A percentile compares a stretch with the other conserved stretches of the same genome.
These are phyloP conservation scores for Acanthamoeba royreba DNA, from an alignment of 208 protist genomes.

Conservation along the genomic window DNA sequence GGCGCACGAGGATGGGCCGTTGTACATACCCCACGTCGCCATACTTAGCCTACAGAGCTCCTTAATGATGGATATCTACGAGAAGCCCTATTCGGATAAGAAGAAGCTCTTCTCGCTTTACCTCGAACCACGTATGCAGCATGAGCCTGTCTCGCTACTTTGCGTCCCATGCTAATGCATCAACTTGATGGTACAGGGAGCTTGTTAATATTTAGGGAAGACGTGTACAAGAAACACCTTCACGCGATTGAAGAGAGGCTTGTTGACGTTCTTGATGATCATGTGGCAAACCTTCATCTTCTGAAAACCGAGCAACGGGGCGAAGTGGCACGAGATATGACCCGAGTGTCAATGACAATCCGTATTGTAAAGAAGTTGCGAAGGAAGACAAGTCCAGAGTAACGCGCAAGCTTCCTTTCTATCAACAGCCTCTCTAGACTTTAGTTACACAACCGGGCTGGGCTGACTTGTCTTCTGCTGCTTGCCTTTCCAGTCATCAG, in stretches of 20 bases:
- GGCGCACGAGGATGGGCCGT: neutral
- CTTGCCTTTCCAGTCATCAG: neutral
- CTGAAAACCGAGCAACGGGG: neutral
- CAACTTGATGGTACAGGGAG: neutral
- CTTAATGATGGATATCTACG: neutral
- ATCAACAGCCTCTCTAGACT: no score
- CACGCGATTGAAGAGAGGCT: neutral
- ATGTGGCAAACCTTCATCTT: neutral
- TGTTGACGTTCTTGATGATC: neutral
- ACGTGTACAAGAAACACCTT: neutral
- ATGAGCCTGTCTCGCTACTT: no score
- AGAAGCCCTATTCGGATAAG: neutral
- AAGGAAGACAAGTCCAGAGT: no score
- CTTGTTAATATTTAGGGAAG: neutral
- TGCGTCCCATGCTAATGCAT: neutral
- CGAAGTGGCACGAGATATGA: neutral
- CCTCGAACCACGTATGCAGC: neutral
- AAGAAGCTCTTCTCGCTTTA: neutral
- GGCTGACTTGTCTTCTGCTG: no score
- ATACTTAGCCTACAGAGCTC: neutral
- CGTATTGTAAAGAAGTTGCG: neutral
- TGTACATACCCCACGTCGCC: slow-evolving; percentile 9
- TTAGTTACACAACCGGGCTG: no score
- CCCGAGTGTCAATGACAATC: neutral
- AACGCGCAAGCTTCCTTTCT: no score